These are phyloP conservation scores for Berkeleyomyces basicola DNA, from an alignment of 2,329 filamentous ascomycete genomes.

Conservation along the genomic window DNA sequence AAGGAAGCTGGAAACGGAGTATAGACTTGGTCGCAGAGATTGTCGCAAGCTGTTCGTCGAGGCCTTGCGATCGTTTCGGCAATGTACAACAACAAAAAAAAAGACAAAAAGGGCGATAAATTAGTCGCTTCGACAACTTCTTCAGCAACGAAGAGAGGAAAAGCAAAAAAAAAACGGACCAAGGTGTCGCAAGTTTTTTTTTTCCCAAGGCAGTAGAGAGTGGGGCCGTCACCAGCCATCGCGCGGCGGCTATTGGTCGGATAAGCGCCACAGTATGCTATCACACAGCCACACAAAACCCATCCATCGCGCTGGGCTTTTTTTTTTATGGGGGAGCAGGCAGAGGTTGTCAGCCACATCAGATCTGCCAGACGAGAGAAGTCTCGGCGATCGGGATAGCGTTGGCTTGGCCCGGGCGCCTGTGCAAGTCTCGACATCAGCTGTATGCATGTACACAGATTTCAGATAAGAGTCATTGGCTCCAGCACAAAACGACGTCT, in stretches of 20 bases:
- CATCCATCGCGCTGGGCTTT: not conserved
- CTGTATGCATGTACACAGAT: not conserved
- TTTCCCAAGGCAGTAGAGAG: slow-evolving; percentile 12
- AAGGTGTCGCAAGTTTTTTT: slow-evolving; percentile 14
- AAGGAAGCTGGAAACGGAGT: not conserved
- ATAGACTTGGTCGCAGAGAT: not conserved
- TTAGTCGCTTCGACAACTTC: not conserved
- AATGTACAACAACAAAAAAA: not conserved
- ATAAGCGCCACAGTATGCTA: slow-evolving; percentile 10
- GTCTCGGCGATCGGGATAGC: not conserved
- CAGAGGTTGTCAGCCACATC: slow-evolving; percentile 1
- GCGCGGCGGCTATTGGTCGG: slow-evolving; percentile 4
- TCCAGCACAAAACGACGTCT: not conserved
- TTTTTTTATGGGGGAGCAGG: not conserved
- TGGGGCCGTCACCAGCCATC: slow-evolving; percentile 9
- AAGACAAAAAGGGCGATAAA: slow-evolving; percentile 7
- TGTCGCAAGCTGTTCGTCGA: not conserved
- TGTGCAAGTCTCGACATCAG: no score
- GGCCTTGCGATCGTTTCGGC: not conserved
- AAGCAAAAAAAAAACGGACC: slow-evolving; percentile 3
- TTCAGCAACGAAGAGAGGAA: not conserved
- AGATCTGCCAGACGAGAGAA: not conserved
- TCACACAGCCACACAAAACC: not conserved
- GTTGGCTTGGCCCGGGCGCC: no score
- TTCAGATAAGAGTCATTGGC: not conserved